These are phyloP conservation scores for Russula vinacea DNA, from an alignment of 768 basidiomycete species.

Conservation along the genomic window DNA sequence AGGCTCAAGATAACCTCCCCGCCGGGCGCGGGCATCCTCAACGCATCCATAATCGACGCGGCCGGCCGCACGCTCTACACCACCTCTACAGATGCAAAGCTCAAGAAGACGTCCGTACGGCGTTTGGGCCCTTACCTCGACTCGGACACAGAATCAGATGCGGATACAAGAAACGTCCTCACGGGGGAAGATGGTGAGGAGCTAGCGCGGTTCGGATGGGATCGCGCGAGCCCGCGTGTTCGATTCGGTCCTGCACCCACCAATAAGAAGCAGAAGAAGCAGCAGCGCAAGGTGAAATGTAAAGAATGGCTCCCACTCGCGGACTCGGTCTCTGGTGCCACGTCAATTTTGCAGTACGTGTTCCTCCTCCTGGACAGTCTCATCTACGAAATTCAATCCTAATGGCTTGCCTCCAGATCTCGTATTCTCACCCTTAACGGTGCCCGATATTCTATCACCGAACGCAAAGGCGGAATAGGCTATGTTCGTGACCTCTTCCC, in stretches of 20 bases:
- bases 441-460: constrained; percentile 15
- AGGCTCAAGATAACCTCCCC: constrained; percentile 20
- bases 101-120: constrained; percentile 23
- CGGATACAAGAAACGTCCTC: background rate
- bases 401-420: constrained; percentile 4
- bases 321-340: background rate
- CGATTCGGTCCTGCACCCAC: constrained; percentile 2
- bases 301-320: constrained; percentile 23
- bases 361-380: background rate
- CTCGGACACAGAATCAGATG: background rate
- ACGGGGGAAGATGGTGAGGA: background rate
- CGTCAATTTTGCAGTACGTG: constrained; percentile 10
- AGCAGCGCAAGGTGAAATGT: constrained; percentile 20
- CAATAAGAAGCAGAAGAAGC: constrained; percentile 11
- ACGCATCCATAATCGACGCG: constrained; percentile 19
- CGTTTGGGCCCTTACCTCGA: background rate
- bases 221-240: constrained; percentile 22
- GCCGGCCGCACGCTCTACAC: constrained; percentile 14
- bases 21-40: constrained; percentile 20
- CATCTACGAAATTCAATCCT: background rate
- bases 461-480: constrained; percentile 13
- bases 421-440: constrained; percentile 18
- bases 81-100: constrained; percentile 18
- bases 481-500: constrained; percentile 11
- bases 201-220: constrained; percentile 21